Evolutionary conservation across 2,329 filamentous ascomycete species (phyloP).

Genomic region (Exophiala aquamarina): DNA sequence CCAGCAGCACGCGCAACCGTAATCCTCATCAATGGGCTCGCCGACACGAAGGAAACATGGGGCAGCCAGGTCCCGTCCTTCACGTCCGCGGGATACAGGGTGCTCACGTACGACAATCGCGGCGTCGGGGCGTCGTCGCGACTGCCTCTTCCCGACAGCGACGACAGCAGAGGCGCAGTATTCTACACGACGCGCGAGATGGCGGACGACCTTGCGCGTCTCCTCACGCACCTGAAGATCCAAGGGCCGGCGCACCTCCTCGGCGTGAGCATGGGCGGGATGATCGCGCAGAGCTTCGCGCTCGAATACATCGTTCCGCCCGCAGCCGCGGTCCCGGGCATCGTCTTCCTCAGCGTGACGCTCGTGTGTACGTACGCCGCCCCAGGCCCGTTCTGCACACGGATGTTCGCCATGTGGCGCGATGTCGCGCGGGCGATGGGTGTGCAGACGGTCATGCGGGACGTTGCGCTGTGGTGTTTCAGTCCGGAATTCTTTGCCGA

Average conservation of each 20-base stretch:
- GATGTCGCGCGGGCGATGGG: conserved; percentile 12
- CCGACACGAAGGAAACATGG: conserved; percentile 15
- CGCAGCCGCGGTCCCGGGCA: background rate
- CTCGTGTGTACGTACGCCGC: conserved; percentile 17
- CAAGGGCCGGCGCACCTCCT: conserved; percentile 11
- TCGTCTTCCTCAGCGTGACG: conserved; percentile 11
- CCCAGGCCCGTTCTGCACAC: conserved; percentile 13
- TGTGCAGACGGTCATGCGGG: conserved; percentile 15
- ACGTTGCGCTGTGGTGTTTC: conserved; percentile 14
- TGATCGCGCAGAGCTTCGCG: conserved; percentile 18
- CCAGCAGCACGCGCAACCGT: background rate
- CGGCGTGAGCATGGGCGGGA: conserved; percentile 17
- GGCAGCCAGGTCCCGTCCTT: conserved; percentile 8
- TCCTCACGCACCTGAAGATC: conserved; percentile 6
- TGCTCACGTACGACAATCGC: conserved; percentile 20
- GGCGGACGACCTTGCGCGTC: conserved; percentile 10
- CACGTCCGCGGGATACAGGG: conserved; percentile 11
- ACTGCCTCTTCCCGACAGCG: too few species aligned
- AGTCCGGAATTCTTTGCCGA: conserved; percentile 13
- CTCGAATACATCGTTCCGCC: conserved; percentile 2
- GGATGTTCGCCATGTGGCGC: conserved; percentile 18
- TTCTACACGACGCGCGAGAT: conserved; percentile 10
- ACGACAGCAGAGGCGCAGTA: too few species aligned
- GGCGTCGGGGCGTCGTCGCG: conserved; percentile 16
- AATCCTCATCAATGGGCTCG: conserved; percentile 19